Base-by-base conservation (phyloP, 2,329 filamentous ascomycete genomes). In the Neonectria hederae region DNA sequence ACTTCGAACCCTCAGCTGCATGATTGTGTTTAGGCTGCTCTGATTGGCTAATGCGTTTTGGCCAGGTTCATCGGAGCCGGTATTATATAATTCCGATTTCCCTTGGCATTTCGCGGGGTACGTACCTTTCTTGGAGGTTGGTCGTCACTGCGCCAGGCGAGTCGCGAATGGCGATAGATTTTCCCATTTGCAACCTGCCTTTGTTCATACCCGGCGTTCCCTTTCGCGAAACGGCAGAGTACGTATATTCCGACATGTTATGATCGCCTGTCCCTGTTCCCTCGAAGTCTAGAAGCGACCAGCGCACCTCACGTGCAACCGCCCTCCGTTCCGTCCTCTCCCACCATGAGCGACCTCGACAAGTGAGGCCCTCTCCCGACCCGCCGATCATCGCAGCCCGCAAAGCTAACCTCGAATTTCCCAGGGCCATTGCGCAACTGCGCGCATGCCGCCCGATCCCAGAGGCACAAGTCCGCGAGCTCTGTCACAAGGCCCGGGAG, bases 401-500 rank as follows among this genome's bases (percentile, higher is more conserved):
- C 22, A 42, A 38, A 48, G 60, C 68, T 69, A 63, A 73, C 55
- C 4, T 42, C 45, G 17, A 42, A 42, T 21, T 58, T 48, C 56
- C 21, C 62, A 97, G 95, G 82, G 94, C 94, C 64, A 99, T 99
- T 77, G 92, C 93, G 79, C 94, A 97, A 81, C 86, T 99, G 76
- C 93, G 96, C 83, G 92, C 94, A 77, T 99, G 96, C 82, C 92
- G 94, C 67, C 94, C 95, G 59, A 99, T 99, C 72, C 95, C 96
- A 67, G 96, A 99, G 83, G 86, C 90, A 43, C 93, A 98, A 82
- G 97, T 99, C 66, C 92, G 95, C 77, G 95, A 99, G 82, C 87
- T 99, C 73, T 98, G 96, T 82, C 95, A 97, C 85, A 97, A 97
- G 78, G 96, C 96, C 56, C 89, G 96, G 69, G 96, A 99, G 83